These are phyloP conservation scores for Xylariaceae sp. DNA, from an alignment of 2,329 filamentous ascomycete species.

Conservation along the genomic window DNA sequence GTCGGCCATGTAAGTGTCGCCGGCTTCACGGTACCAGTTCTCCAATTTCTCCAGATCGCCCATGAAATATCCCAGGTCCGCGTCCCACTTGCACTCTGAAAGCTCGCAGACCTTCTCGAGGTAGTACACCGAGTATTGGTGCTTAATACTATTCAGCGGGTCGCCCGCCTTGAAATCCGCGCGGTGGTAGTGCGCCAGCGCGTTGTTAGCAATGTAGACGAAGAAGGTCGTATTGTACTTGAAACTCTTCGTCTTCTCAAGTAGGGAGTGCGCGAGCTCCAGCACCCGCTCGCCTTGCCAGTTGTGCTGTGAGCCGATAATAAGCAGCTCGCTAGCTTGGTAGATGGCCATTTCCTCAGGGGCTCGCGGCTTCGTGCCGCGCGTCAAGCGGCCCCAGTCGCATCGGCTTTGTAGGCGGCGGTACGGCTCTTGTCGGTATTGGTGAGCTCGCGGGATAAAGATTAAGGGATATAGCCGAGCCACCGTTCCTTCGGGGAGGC, in stretches of 20 bases:
- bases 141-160: constrained; percentile 14
- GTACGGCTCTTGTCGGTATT: constrained; percentile 25
- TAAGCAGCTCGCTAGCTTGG: constrained; percentile 27
- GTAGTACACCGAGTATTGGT: constrained; percentile 24
- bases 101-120: constrained; percentile 26
- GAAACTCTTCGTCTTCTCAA: constrained; percentile 27
- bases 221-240: constrained; percentile 29
- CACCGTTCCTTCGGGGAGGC: constrained; percentile 26
- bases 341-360: constrained; percentile 27
- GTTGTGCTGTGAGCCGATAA: constrained; percentile 24
- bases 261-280: constrained; percentile 25
- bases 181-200: constrained; percentile 26
- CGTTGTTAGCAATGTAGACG: constrained; percentile 25
- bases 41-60: constrained; percentile 28
- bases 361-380: constrained; percentile 23
- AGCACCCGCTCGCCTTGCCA: constrained; percentile 24
- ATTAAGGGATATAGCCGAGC: constrained; percentile 28
- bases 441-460: constrained; percentile 29
- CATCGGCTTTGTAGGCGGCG: constrained; percentile 28
- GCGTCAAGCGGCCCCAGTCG: constrained; percentile 22
- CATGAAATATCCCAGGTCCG: constrained; percentile 29
- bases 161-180: constrained; percentile 22
- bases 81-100: constrained; percentile 28
- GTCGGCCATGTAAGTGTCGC: constrained; percentile 23
- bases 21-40: constrained; percentile 28